Evolutionary conservation across 345 rosid genomes (phyloP).

Genomic region (Durio zibethinus): DNA sequence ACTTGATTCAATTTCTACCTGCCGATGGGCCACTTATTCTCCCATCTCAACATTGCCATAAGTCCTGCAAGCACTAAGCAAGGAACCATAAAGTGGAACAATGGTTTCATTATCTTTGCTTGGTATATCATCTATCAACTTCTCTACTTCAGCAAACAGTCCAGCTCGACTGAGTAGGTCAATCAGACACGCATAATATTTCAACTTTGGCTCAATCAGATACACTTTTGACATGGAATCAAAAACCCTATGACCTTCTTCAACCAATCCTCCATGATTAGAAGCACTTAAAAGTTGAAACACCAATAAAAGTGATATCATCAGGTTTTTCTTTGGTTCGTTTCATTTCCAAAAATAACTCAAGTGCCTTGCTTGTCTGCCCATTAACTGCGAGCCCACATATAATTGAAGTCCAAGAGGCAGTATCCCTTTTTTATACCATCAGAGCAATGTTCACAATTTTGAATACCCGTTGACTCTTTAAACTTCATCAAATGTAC

Average conservation of each 20-base stretch:
- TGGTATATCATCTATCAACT: conserved; percentile 35
- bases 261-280: conserved; percentile 76
- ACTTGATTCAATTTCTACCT: conserved; percentile 42
- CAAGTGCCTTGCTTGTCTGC: conserved; percentile 46
- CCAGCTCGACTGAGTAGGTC: conserved; percentile 80
- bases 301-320: conserved; percentile 63
- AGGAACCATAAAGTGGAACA: conserved; percentile 59
- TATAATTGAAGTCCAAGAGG: conserved; percentile 70
- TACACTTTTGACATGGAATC: conserved; percentile 45
- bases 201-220: conserved; percentile 52
- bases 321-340: conserved; percentile 45
- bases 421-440: no score
- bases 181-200: conserved; percentile 65
- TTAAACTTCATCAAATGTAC: no score
- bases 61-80: conserved; percentile 69
- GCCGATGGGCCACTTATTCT: conserved; percentile 49
- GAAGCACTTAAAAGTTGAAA: conserved; percentile 79
- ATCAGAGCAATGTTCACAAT: no score
- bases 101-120: conserved; percentile 28
- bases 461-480: no score
- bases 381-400: conserved; percentile 75
- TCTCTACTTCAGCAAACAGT: conserved; percentile 61
- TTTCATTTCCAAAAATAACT: conserved; percentile 57
- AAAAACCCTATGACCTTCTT: conserved; percentile 56
- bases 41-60: conserved; percentile 58